phyloP scores from a whole-genome alignment of 495 filamentous ascomycete genomes.

The Talaromyces ruber region DNA sequence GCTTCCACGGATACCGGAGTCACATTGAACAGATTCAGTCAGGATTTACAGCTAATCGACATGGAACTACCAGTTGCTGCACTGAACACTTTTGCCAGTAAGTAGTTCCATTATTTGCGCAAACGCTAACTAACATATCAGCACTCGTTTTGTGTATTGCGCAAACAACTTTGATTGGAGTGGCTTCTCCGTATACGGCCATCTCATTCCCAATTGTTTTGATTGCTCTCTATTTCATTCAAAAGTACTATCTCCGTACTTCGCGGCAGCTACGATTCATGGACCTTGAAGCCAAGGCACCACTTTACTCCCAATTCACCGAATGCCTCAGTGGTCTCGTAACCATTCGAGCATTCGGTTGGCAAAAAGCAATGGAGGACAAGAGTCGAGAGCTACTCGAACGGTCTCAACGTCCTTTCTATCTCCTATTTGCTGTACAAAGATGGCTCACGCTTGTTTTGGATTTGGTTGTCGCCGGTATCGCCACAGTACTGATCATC shows the following conservation, averaged over 20 bases:
- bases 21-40: constrained; percentile 48
- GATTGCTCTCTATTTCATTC: constrained; percentile 42
- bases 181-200: constrained; percentile 39
- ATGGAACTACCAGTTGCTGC: constrained; percentile 42
- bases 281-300: constrained; percentile 47
- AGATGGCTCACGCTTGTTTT: constrained; percentile 63
- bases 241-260: constrained; percentile 55
- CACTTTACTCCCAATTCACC: constrained; percentile 66
- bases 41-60: constrained; percentile 54
- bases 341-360: constrained; percentile 66
- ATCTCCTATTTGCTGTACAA: constrained; percentile 55
- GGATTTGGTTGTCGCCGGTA: constrained; percentile 47
- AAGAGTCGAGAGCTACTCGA: constrained; percentile 54
- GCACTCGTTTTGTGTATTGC: constrained; percentile 37
- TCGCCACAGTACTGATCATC: constrained; percentile 42
- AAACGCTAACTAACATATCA: neutral
- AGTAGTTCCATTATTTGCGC: constrained; percentile 3
- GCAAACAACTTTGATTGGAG: constrained; percentile 42
- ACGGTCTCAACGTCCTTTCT: constrained; percentile 42
- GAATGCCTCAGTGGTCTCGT: constrained; percentile 55
- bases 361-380: constrained; percentile 46
- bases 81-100: constrained; percentile 38
- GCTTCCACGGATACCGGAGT: constrained; percentile 35
- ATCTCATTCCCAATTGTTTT: constrained; percentile 42
- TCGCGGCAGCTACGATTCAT: constrained; percentile 52